Evolutionary conservation across 1,139 yeast genomes (phyloP).

Genomic region (Chernovozyma sophiae-reginae): DNA sequence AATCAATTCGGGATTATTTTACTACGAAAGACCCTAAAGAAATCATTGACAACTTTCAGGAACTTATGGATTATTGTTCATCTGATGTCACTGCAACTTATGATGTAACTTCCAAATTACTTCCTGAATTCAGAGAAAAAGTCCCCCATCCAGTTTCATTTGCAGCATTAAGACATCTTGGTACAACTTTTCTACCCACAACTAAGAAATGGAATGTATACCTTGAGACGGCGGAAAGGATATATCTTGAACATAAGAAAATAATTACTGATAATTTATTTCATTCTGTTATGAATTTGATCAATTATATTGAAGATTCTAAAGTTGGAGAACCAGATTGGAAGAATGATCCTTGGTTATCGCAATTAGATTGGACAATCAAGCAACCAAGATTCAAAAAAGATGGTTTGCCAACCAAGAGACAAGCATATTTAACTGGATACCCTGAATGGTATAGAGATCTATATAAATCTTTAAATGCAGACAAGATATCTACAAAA

Average conservation of each 20-base stretch:
- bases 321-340: conserved; percentile 25
- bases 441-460: conserved; percentile 93
- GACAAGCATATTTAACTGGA: conserved; percentile 78
- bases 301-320: conserved; percentile 29
- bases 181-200: conserved; percentile 79
- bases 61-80: conserved; percentile 77
- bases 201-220: conserved; percentile 71
- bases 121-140: conserved; percentile 61
- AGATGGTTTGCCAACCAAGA: conserved; percentile 70
- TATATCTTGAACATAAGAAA: conserved; percentile 56
- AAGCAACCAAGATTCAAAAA: conserved; percentile 61
- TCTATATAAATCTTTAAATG: conserved; percentile 48
- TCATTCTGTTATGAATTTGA: conserved; percentile 58
- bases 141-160: conserved; percentile 95
- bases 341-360: conserved; percentile 77
- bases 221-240: conserved; percentile 60
- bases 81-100: conserved; percentile 76
- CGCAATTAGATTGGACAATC: conserved; percentile 83
- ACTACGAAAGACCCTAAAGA: conserved; percentile 49
- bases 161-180: conserved; percentile 77
- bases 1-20: conserved; percentile 63
- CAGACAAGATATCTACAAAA: conserved; percentile 20
- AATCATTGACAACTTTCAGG: conserved; percentile 55
- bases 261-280: conserved; percentile 58
- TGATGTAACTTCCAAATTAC: conserved; percentile 60